Evolutionary conservation across 306 rosid genomes (phyloP), one percentile per base, ranked within the genome.

Genomic region (Ammopiptanthus mongolicus): DNA sequence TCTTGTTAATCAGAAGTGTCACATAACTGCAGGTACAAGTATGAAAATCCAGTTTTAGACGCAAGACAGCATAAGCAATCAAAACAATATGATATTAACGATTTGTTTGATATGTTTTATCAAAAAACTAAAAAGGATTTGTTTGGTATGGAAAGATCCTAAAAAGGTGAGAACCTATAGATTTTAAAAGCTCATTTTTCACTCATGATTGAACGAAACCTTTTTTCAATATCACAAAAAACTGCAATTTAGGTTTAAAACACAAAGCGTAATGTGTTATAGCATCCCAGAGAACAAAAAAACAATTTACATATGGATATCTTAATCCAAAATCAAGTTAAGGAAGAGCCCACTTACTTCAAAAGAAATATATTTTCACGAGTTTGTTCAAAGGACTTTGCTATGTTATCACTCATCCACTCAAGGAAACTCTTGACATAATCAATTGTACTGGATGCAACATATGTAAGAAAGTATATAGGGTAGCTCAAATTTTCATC

Each of bases 331-430:
- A 70, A 59, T 22, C n/a, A 21, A 67, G 64, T 73, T 19, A 50
- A 75, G 37, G 41, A 57, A 76, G 65, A 75, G 25, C 61, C 21
- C 33, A 78, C 98, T 88, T 87, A 95, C 97, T 86, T 95, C 80
- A 95, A 76, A 85, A 80, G 87, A 85, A 95, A 95, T 36, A 91
- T 89, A 85, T 95, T 95, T 70, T 92, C 96, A 73, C 99, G 91
- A 60, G 95, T 91, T 79, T 86, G 90, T 80, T 90, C 99, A 76
- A 95, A 95, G 69, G 99, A 92, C 86, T 95, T 95, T 17, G 97
- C 92, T 39, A 95, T 95, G 78, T 91, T 76, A 76, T 95, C 99
- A 81, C 97, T 95, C 99, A 95, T 95, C 99, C 97, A 95, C 85
- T 95, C 97, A 34, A 95, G 96, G 88, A 92, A 95, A 86, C 91